Evolutionary conservation across 495 filamentous ascomycete genomes (phyloP), one percentile per base, ranked within the genome.

Genomic region (Letharia lupina): DNA sequence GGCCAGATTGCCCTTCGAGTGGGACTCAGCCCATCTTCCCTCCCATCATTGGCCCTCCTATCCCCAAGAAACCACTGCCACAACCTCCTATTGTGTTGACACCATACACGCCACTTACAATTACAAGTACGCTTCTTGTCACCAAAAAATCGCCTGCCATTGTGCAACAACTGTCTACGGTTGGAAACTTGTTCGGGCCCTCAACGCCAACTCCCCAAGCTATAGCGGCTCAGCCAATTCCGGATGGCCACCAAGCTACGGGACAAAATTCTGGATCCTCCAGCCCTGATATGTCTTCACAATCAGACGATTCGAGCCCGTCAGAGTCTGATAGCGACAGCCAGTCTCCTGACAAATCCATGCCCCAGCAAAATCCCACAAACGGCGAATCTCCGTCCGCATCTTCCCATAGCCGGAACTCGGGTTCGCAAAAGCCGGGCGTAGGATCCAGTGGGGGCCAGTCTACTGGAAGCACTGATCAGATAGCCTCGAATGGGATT

Each of bases 51-150:
- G 23, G 23, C 23, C 23, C 23, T 28, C 23, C 45, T 48, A 9
- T 9, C 8, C 48, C 48, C 8, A 28, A 52, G 31, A 13, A 0
- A 0, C 48, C 48, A 42, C 10, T 4, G 0, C 48, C 48, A 42
- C 10, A 9, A 13, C 6, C 40, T 42, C 40, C 37, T 39, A 4
- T 39, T 28, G 23, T 28, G 1, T 20, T 10, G 3, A 2, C n/a
- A 3, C 23, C 23, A 4, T 52, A 52, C 10, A 52, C 48, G 2
- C n/a, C 48, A 12, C 4, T 12, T 23, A 52, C 48, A 20, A 12
- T 1, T 2, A 64, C n/a, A 40, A 67, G 62, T 41, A 68, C 62
- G 20, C 20, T 68, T 42, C 42, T 68, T 35, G 59, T 65, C n/a
- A 68, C 67, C 13, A 61, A 65, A n/a, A 68, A 68, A 33, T 16